Evolutionary conservation across 805 yeast species (phyloP).

Genomic region (Sporopachydermia lactativora): DNA sequence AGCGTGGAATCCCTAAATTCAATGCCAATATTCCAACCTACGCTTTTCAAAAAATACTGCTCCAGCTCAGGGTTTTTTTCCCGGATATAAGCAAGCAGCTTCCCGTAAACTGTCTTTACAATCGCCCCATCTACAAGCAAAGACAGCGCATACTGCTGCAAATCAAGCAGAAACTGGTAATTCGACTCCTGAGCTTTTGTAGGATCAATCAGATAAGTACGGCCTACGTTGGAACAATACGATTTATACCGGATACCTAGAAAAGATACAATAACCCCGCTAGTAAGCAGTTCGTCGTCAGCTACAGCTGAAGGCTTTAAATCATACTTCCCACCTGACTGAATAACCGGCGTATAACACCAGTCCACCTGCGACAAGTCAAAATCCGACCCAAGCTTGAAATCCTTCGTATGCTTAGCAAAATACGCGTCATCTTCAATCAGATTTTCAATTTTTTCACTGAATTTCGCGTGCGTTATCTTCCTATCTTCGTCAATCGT

Average conservation of each 20-base stretch:
- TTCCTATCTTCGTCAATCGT: constrained; percentile 77
- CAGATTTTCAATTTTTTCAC: constrained; percentile 66
- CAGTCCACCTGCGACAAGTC: constrained; percentile 74
- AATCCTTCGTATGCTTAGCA: constrained; percentile 33
- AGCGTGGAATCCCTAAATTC: constrained; percentile 76
- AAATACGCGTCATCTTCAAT: constrained; percentile 70
- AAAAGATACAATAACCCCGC: constrained; percentile 71
- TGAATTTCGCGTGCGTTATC: constrained; percentile 55
- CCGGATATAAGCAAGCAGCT: constrained; percentile 45
- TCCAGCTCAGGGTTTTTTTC: constrained; percentile 53
- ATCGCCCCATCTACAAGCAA: constrained; percentile 53
- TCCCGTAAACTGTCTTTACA: constrained; percentile 53
- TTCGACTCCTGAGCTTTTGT: constrained; percentile 62
- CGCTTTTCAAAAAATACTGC: constrained; percentile 53
- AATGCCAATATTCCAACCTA: constrained; percentile 82
- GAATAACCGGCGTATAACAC: constrained; percentile 86
- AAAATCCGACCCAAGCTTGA: constrained; percentile 48
- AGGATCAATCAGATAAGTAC: constrained; percentile 87
- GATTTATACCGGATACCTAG: constrained; percentile 78
- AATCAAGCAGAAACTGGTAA: constrained; percentile 59
- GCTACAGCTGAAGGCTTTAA: constrained; percentile 75
- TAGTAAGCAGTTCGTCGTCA: constrained; percentile 45
- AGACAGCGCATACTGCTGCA: constrained; percentile 53
- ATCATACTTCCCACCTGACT: constrained; percentile 78
- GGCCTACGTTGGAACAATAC: constrained; percentile 76